phyloP scores from a whole-genome alignment of 225 moss, liverwort and hornwort species.

The Polytrichum commune region DNA sequence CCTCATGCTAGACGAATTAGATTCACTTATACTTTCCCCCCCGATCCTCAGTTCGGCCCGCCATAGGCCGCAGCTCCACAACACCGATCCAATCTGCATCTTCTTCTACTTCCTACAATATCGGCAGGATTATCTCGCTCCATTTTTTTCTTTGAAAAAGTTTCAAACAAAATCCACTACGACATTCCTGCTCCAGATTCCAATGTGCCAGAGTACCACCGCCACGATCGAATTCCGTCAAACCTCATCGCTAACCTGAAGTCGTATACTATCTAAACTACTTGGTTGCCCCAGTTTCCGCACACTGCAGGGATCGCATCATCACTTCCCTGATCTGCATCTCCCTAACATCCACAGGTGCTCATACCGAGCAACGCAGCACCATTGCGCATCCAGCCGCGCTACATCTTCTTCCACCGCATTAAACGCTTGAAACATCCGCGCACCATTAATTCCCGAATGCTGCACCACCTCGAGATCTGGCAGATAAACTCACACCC shows the following conservation, averaged over 20 bases:
- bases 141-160: background rate
- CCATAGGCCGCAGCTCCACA: background rate
- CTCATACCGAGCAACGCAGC: background rate
- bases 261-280: no score
- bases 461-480: background rate
- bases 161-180: background rate
- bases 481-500: background rate
- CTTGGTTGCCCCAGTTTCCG: no score
- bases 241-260: no score
- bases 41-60: background rate
- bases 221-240: no score
- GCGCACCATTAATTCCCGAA: no score
- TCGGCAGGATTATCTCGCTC: conserved; percentile 1
- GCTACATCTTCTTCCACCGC: background rate
- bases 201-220: no score
- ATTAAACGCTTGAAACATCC: no score
- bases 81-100: background rate
- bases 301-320: no score
- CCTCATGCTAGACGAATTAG: conserved; percentile 36
- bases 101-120: conserved; percentile 3
- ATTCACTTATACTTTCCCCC: background rate
- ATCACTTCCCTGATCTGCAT: background rate
- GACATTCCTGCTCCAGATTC: background rate
- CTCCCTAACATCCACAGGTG: background rate
- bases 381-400: background rate